Percentiles rank a stretch among this genome's conserved stretches.
These are phyloP conservation scores for Rhytidiadelphus loreus DNA, from an alignment of 225 moss, liverwort and hornwort genomes.

Conservation along the genomic window DNA sequence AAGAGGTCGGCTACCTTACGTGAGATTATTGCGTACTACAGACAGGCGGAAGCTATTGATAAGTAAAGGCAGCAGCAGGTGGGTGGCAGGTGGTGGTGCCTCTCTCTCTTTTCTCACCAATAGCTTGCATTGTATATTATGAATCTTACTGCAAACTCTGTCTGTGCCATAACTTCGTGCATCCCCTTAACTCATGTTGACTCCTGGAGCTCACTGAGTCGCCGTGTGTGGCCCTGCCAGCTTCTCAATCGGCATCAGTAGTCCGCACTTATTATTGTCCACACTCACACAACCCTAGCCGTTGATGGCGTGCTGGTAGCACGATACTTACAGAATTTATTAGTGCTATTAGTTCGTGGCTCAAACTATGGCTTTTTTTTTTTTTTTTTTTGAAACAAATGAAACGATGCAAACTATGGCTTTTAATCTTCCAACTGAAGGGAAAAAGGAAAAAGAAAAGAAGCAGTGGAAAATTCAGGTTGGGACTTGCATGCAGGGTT, in stretches of 20 bases:
- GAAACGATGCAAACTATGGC: too few species aligned
- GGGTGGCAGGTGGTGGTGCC: background rate
- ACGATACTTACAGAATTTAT: background rate
- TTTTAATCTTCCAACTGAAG: too few species aligned
- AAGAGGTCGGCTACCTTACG: too few species aligned
- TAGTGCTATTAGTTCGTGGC: background rate
- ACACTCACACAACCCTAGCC: background rate
- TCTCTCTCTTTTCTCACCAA: background rate
- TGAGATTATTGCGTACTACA: too few species aligned
- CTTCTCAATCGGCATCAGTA: background rate
- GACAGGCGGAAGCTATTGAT: too few species aligned
- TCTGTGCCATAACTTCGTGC: background rate
- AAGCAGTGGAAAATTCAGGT: too few species aligned
- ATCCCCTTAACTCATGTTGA: too few species aligned
- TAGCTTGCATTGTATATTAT: background rate
- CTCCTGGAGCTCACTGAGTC: accelerated
- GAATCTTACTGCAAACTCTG: background rate
- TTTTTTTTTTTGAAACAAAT: too few species aligned
- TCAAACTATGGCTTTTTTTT: too few species aligned
- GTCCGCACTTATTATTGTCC: background rate
- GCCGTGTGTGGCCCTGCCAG: background rate
- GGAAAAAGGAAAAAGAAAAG: too few species aligned
- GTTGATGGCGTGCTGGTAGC: background rate
- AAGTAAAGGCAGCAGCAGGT: too few species aligned
- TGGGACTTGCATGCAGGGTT: too few species aligned